phyloP scores from a whole-genome alignment of 2,329 filamentous ascomycete genomes.

The Setomelanomma holmii region DNA sequence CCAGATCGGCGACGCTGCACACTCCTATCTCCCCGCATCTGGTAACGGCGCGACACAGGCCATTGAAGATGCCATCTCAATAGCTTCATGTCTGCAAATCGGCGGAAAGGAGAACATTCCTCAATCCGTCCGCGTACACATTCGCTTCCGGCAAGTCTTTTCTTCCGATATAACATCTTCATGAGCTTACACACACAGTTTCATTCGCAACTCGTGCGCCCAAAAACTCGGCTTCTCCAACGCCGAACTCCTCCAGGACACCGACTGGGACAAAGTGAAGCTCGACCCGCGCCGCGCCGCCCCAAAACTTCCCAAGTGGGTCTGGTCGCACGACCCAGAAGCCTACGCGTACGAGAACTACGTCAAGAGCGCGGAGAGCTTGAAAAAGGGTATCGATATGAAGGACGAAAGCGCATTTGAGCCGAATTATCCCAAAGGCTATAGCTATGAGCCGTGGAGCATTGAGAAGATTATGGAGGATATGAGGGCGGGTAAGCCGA shows the following conservation, averaged over 20 bases:
- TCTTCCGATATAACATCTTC: neutral
- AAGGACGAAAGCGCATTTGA: conserved; percentile 51
- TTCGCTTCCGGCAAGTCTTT: conserved; percentile 49
- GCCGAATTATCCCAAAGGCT: conserved; percentile 55
- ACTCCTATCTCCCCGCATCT: conserved; percentile 55
- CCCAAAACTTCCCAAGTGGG: conserved; percentile 56
- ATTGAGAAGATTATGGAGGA: conserved; percentile 53
- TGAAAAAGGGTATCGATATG: conserved; percentile 52
- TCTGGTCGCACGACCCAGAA: conserved; percentile 56
- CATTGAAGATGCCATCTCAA: conserved; percentile 56
- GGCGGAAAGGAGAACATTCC: conserved; percentile 50
- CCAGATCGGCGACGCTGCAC: conserved; percentile 55
- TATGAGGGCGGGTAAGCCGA: conserved; percentile 43
- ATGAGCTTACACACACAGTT: conserved; percentile 36
- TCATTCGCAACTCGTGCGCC: conserved; percentile 57
- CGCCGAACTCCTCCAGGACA: conserved; percentile 56
- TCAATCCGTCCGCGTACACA: conserved; percentile 50
- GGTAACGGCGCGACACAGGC: conserved; percentile 57
- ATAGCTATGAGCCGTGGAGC: conserved; percentile 51
- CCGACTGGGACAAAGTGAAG: conserved; percentile 58
- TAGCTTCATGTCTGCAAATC: conserved; percentile 56
- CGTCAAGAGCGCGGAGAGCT: conserved; percentile 48
- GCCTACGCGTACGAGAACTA: conserved; percentile 55
- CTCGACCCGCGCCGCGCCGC: conserved; percentile 53
- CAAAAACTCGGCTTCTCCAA: conserved; percentile 59